Base-by-base conservation (phyloP, 371 early-diverging fungal genomes). In the Zopfochytrium polystomum region DNA sequence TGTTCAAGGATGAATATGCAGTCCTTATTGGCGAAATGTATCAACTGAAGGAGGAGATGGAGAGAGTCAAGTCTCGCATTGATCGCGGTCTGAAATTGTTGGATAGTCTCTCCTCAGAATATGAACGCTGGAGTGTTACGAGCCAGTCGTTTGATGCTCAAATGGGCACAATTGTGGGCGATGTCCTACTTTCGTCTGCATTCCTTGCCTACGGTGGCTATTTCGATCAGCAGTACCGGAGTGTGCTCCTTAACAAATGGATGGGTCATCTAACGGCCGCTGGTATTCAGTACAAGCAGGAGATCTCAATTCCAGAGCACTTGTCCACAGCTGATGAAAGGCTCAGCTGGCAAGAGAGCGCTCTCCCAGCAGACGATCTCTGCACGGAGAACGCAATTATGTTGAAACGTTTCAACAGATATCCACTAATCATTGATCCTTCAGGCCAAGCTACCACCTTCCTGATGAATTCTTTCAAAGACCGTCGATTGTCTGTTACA, bases 151-250 rank as follows among this genome's bases (percentile, higher is more conserved):
- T 99, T 68, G 93, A 88, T 54, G 86, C 83, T 18, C 95, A 97
- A 75, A 95, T 98, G 96, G 90, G 87, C 9, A 97, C 97, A 13
- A 90, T 98, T 55, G 92, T 94, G n/a, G 99, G 99, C 60, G 98
- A 99, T 68, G 93, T 92, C n/a, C 68, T 99, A 31, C 72, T 98
- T 35, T 85, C 92, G 1, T 81, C 94, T 2, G 97, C 95, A 2
- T 93, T 96, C 77, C 71, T 97, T 55, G 91, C 97, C 0, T 99
- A 99, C 71, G 92, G 88, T 33, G 98, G 99, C 34, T 92, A 88
- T 84, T 96, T 95, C 80, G 96, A 95, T 74, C 98, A 97, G 76
- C 89, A 91, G 60, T 89, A 95, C 69, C 90, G 99, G 64, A 87
- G 87, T 58, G 66, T 83, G 51, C 76, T 98, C 44, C 63, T 91